Evolutionary conservation across 2,329 filamentous ascomycete species (phyloP).

Genomic region (Penicillium psychrosexuale): DNA sequence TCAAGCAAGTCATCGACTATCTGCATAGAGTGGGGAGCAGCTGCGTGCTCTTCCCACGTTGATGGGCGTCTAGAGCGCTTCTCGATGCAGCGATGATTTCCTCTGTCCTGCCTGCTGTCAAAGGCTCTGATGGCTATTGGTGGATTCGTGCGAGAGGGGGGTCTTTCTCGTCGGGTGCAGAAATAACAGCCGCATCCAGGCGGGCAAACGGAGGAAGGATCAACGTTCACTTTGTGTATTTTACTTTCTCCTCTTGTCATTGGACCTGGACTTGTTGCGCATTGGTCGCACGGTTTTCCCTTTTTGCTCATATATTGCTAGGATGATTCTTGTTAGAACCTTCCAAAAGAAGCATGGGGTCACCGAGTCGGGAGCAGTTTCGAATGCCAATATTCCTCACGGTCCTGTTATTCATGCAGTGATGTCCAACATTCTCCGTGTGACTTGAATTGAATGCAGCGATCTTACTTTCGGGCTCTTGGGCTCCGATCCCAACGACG

Average conservation of each 20-base stretch:
- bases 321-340: conserved; percentile 16
- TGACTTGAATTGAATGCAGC: conserved; percentile 15
- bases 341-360: conserved; percentile 13
- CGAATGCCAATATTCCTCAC: conserved; percentile 13
- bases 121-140: conserved; percentile 12
- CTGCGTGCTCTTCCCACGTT: conserved; percentile 12
- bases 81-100: conserved; percentile 17
- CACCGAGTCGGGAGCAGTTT: conserved; percentile 11
- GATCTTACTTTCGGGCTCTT: conserved; percentile 21
- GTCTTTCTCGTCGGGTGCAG: conserved; percentile 5
- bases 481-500: conserved; percentile 12
- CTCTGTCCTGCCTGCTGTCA: conserved; percentile 1
- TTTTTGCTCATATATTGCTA: conserved; percentile 13
- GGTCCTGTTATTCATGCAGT: conserved; percentile 31
- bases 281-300: conserved; percentile 20
- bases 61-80: conserved; percentile 36
- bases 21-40: conserved; percentile 17
- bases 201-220: conserved; percentile 16
- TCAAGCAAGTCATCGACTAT: conserved; percentile 21
- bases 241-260: background rate
- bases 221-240: background rate
- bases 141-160: conserved; percentile 14
- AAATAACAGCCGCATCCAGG: conserved; percentile 20
- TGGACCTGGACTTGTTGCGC: background rate
- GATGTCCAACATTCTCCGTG: conserved; percentile 33